Conservation (phyloP, 495 filamentous ascomycete species). For the Neurospora terricola region DNA sequence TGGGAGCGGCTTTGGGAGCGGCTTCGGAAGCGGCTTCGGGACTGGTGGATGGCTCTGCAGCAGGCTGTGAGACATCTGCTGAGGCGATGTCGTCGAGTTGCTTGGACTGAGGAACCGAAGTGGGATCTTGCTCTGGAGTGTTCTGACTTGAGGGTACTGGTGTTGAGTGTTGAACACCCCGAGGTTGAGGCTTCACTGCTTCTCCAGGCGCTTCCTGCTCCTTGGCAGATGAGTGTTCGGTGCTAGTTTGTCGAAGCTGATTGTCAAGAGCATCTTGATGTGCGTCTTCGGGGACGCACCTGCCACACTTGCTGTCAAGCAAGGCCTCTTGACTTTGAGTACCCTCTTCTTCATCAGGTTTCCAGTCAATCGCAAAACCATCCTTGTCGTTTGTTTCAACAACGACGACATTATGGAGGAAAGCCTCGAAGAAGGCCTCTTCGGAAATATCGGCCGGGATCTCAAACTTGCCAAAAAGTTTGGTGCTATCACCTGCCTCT, state of each 20-base stretch:
- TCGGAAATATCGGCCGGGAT: background rate
- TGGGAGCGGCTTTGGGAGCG: background rate
- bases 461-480: background rate
- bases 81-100: background rate
- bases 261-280: background rate
- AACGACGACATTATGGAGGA: background rate
- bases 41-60: background rate
- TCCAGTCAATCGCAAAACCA: background rate
- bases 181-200: background rate
- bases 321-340: background rate
- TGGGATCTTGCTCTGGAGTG: background rate
- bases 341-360: background rate
- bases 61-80: background rate
- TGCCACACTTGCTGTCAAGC: background rate
- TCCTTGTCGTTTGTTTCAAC: background rate
- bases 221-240: background rate
- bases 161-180: background rate
- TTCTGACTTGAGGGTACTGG: background rate
- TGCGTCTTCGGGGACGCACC: background rate
- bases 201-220: background rate
- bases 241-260: background rate
- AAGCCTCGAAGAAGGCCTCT: background rate
- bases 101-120: background rate
- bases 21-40: background rate
- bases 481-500: background rate